Base-by-base conservation (phyloP, 139 green algal genomes). In the Picochlorum sp. region DNA sequence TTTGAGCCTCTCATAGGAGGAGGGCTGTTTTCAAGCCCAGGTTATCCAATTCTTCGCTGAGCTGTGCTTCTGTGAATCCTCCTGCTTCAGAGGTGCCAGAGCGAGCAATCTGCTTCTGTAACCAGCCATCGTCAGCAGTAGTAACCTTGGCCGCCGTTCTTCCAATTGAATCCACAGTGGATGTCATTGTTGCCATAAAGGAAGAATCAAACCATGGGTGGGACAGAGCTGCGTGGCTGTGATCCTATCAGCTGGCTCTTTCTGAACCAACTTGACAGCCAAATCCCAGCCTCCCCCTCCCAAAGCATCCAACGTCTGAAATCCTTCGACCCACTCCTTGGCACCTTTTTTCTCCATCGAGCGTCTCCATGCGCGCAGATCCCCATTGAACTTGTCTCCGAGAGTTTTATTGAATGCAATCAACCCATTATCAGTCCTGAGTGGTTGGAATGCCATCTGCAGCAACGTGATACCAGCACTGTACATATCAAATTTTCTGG, bases 401-500 rank as follows among this genome's bases (percentile, higher is more conserved):
- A 92, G 70, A 51, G 68, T 20, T 63, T 78, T 74, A 58, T 77
- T 78, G 79, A 95, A 95, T 0, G 70, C 69, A 18, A 91, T 79
- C 34, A 96, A 66, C 32, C 54, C 64, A 59, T 86, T 88, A 75
- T 94, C 89, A 32, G 47, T 81, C 16, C 88, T 70, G 67, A 96
- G 78, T 26, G 65, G 56, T 0, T 79, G 68, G 60, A 95, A 91
- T n/a, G 74, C 73, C 71, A 94, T 73, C 69, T 85, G 79, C 61
- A 95, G 57, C 66, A 92, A 64, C 13, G 81, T 80, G 6, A 95
- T 64, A 38, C 88, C 88, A 34, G 61, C 79, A 52, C 59, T 79
- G 83, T 90, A 96, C 79, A 95, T 91, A 80, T 96, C 90, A 63
- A 96, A 96, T 45, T 85, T 81, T 96, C 90, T 2, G 90, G 90